phyloP scores from a whole-genome alignment of 2,329 filamentous ascomycete species.

The Fusarium citri region DNA sequence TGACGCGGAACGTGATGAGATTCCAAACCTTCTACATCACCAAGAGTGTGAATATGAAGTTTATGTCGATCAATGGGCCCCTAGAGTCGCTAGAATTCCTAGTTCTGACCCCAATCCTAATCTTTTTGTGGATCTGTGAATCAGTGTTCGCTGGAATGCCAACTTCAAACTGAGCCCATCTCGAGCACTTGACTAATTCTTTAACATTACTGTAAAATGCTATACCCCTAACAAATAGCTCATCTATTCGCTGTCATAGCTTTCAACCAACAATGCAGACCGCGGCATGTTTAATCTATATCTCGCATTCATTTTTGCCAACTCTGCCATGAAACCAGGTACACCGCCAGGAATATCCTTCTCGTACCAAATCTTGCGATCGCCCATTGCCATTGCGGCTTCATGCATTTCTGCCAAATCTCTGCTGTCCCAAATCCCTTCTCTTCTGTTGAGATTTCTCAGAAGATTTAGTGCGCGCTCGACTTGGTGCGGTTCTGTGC shows the following conservation, averaged over 20 bases:
- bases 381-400: slow-evolving; percentile 12
- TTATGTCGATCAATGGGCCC: neutral
- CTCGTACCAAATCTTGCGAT: slow-evolving; percentile 5
- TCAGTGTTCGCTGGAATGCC: no score
- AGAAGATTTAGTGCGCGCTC: slow-evolving; percentile 28
- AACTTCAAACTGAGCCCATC: no score
- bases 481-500: neutral
- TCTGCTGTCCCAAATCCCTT: slow-evolving; percentile 41
- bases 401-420: slow-evolving; percentile 38
- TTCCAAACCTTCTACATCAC: neutral
- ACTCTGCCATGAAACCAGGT: slow-evolving; percentile 15
- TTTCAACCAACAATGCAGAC: neutral
- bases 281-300: neutral
- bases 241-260: neutral
- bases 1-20: neutral
- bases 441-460: slow-evolving; percentile 26
- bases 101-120: no score
- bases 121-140: no score
- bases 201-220: neutral
- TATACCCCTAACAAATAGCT: no score
- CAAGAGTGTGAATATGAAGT: neutral
- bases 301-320: neutral
- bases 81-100: no score
- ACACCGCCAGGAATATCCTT: slow-evolving; percentile 21
- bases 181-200: neutral